Evolutionary conservation across 129 eudicot genomes (phyloP), one percentile per base, ranked within the genome.

Genomic region (Oenanthe sinensis): DNA sequence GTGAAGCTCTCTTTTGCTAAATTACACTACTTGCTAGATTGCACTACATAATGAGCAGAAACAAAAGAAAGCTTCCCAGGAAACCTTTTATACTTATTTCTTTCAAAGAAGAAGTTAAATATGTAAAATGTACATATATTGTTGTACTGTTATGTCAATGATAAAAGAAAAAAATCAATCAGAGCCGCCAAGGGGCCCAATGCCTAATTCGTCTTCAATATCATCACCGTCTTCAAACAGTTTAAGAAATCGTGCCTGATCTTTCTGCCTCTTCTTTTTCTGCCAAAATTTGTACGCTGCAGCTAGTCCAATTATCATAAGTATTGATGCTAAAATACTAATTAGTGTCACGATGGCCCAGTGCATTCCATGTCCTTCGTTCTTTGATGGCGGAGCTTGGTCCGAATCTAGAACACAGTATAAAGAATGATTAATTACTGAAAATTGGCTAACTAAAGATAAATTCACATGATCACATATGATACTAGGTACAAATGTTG

Each of bases 201-300:
- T 83, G 50, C 96, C 96, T 73, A 95, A 85, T 77, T 92, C 97
- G 33, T 92, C 99, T 82, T 95, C 96, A 63, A 87, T 88, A 52
- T 89, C 92, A 79, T 89, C 93, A 0, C 80, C 82, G 8, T 89
- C 96, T 77, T 92, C 94, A 71, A 95, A 95, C 71, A 92, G 85
- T 86, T 86, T 87, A 71, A 95, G 81, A 81, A 95, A 95, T 45
- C 95, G 87, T 17, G 94, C 96, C 75, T 95, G 97, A 44, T 95
- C 97, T 71, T 87, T 89, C 82, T 90, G 88, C 78, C 93, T 87
- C 83, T 80, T 95, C 76, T 88, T 83, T 86, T 85, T 90, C 82
- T 83, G 85, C 94, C 92, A 95, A 80, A 77, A 87, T 83, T 92
- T 92, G 87, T 85, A 87, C 50, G 81, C 96, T 46, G 85, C 81